Evolutionary conservation across 768 basidiomycete genomes (phyloP), one percentile per base, ranked within the genome.

Genomic region (Hirschioporus abietinus): DNA sequence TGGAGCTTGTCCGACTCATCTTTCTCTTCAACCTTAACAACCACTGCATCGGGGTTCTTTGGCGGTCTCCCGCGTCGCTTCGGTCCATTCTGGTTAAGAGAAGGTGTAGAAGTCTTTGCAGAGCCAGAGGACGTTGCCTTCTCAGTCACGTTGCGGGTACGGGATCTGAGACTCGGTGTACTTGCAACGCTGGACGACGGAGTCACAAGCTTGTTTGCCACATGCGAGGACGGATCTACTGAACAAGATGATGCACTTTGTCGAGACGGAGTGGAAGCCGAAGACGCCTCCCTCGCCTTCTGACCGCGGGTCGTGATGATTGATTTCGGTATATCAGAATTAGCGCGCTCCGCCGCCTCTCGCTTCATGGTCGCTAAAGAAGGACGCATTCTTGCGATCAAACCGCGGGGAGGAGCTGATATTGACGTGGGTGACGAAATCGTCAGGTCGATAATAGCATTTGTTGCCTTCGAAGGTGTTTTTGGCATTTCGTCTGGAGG

Each of bases 21-120:
- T 66, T 83, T 83, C 67, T 78, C 79, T 74, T 86, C 86, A 67
- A 84, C 74, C 35, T 76, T 75, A 18, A 72, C 57, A 17, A 62
- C 57, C 18, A 72, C 67, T 0, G 72, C 75, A 20, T 79, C 79
- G 65, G 18, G 6, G 58, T 24, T 24, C 34, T 52, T 52, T 15
- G 42, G 42, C 20, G 42, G 42, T 52, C 42, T 52, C 15, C 42
- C 42, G 12, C 42, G 42, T 52, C 42, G 42, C 20, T 52, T 52
- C 20, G 42, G 42, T 1, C 12, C 42, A 15, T 20, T 52, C 68
- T 72, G 72, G 64, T 70, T 66, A 67, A 67, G 64, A 30, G 64
- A 60, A 20, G 66, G 26, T 17, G 35, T 36, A 15, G 42, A 5
- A 15, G 42, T 52, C 42, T 15, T 52, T 52, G 20, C 42, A 15